These are phyloP conservation scores for Chlorella sp. DNA, from an alignment of 139 green algal genomes.

Conservation along the genomic window DNA sequence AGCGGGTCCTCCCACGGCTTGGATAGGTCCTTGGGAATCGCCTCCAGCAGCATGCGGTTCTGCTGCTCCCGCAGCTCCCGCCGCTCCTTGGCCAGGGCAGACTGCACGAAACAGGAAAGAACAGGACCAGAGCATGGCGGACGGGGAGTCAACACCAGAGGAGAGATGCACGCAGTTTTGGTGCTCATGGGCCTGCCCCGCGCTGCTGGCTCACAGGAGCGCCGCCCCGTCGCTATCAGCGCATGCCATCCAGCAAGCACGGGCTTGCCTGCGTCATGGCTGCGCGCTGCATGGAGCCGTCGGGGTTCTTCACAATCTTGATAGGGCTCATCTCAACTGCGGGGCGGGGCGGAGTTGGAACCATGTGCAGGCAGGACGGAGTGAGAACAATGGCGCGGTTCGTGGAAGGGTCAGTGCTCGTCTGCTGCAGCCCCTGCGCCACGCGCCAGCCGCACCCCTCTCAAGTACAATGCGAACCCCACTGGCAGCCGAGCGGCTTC, in stretches of 20 bases:
- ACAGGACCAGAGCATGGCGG: neutral
- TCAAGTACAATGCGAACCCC: no score
- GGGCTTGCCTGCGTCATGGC: slow-evolving; percentile 97
- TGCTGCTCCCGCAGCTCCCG: slow-evolving; percentile 97
- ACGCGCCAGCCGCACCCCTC: no score
- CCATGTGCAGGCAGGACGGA: no score
- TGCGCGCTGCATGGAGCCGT: slow-evolving; percentile 95
- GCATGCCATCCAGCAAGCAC: no score
- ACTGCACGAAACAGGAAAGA: slow-evolving; percentile 44
- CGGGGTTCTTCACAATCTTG: slow-evolving; percentile 99
- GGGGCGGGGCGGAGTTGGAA: no score
- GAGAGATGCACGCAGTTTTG: neutral
- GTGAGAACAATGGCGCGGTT: no score
- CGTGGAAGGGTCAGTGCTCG: no score
- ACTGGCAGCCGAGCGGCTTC: no score
- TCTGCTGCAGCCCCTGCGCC: no score
- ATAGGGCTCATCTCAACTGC: slow-evolving; percentile 80
- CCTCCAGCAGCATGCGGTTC: slow-evolving; percentile 91
- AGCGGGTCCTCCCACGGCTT: slow-evolving; percentile 97
- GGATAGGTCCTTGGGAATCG: slow-evolving; percentile 93
- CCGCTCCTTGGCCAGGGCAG: slow-evolving; percentile 94
- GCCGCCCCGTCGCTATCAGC: no score
- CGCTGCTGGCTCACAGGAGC: no score
- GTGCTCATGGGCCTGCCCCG: no score
- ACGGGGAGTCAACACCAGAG: neutral